These are phyloP conservation scores for Malus domestica DNA, from an alignment of 306 rosid species.

Conservation along the genomic window ASM211411v1 NC_041803.1:43107001-43107500, in stretches of 20 bases:
- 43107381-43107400: constrained; percentile 97
- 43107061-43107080: neutral
- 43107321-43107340: constrained; percentile 92
- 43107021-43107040: neutral
- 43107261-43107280: constrained; percentile 94
- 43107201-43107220: neutral
- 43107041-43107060: neutral
- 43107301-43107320: constrained; percentile 78
- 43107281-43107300: constrained; percentile 98
- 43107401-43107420: constrained; percentile 82
- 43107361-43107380: constrained; percentile 93
- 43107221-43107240: neutral
- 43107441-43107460: constrained; percentile 85
- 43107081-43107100: neutral
- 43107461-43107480: constrained; percentile 55
- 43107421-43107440: constrained; percentile 92
- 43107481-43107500: constrained; percentile 80
- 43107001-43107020: neutral
- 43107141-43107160: too few species aligned
- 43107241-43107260: constrained; percentile 24
- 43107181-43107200: neutral
- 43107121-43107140: too few species aligned
- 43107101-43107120: neutral
- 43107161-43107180: too few species aligned
- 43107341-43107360: constrained; percentile 92